Evolutionary conservation across 164 flowering plant genomes (phyloP).

Genomic region (Vitis amurensis): DNA sequence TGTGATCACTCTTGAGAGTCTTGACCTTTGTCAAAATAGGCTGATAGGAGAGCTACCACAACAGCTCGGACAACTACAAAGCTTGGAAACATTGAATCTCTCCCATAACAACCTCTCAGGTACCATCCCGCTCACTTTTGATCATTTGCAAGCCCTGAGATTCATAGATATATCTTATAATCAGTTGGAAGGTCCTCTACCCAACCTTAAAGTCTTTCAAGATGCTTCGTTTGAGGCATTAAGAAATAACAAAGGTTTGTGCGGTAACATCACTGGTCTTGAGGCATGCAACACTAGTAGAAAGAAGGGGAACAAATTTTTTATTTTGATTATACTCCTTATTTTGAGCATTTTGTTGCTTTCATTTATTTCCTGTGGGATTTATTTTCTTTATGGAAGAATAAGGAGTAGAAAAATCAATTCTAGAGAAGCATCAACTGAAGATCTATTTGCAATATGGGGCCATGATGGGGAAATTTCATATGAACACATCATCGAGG

Average conservation of each 20-base stretch:
- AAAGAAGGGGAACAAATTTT: not conserved
- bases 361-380: not conserved
- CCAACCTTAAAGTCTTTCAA: not conserved
- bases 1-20: not conserved
- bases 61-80: not conserved
- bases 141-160: not conserved
- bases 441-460: not conserved
- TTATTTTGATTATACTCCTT: not conserved
- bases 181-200: constrained; percentile 2
- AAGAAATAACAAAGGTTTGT: constrained; percentile 1
- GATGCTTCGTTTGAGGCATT: not conserved
- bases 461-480: not conserved
- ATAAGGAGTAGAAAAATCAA: not conserved
- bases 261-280: not conserved
- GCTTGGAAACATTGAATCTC: not conserved
- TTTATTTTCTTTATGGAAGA: not conserved
- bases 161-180: not conserved
- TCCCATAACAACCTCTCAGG: not conserved
- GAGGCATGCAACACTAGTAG: not conserved
- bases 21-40: not conserved
- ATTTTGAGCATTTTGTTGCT: not conserved
- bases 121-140: not conserved
- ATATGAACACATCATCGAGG: too few relatives aligned
- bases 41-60: not conserved
- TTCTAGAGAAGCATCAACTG: not conserved